Conservation (phyloP, 164 flowering plant genomes). For the Vitis rupestris region DNA sequence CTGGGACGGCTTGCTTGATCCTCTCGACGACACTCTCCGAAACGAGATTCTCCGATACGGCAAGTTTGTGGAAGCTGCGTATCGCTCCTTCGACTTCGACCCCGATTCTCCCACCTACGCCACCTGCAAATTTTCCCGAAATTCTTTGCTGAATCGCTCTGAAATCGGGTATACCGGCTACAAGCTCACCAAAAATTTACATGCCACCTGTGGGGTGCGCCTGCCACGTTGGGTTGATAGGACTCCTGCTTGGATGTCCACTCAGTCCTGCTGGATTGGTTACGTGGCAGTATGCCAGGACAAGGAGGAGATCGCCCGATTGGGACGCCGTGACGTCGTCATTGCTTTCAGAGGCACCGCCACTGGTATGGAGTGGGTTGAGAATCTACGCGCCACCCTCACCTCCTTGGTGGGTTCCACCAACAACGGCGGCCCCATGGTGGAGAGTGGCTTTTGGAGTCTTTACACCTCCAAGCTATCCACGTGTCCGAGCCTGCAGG, state of each 20-base stretch:
- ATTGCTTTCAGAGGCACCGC: slow-evolving; percentile 38
- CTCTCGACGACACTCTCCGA: slow-evolving; percentile 36
- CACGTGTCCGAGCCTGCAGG: slow-evolving; percentile 32
- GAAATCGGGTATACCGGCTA: slow-evolving; percentile 32
- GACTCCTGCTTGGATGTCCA: slow-evolving; percentile 29
- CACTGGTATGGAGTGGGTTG: slow-evolving; percentile 37
- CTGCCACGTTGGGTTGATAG: slow-evolving; percentile 30
- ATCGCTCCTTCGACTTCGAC: slow-evolving; percentile 39
- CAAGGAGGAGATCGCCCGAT: slow-evolving; percentile 23
- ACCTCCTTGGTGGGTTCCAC: slow-evolving; percentile 6
- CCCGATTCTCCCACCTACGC: slow-evolving; percentile 33
- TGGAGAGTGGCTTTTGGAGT: slow-evolving; percentile 43
- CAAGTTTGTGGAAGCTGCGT: slow-evolving; percentile 41
- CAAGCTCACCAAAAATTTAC: slow-evolving; percentile 22
- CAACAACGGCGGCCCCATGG: slow-evolving; percentile 22
- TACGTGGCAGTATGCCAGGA: slow-evolving; percentile 38
- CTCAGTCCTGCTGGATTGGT: slow-evolving; percentile 34
- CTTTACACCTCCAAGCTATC: slow-evolving; percentile 29
- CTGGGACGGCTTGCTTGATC: slow-evolving; percentile 55
- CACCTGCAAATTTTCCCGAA: slow-evolving; percentile 19
- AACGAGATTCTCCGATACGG: slow-evolving; percentile 49
- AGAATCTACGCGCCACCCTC: slow-evolving; percentile 34
- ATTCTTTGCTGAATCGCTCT: slow-evolving; percentile 14
- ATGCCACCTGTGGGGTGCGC: slow-evolving; percentile 34
- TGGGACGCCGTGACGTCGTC: slow-evolving; percentile 39